Evolutionary conservation across 441 rosid species (phyloP), one percentile per base, ranked within the genome.

Genomic region (Arabidopsis lyrata): DNA sequence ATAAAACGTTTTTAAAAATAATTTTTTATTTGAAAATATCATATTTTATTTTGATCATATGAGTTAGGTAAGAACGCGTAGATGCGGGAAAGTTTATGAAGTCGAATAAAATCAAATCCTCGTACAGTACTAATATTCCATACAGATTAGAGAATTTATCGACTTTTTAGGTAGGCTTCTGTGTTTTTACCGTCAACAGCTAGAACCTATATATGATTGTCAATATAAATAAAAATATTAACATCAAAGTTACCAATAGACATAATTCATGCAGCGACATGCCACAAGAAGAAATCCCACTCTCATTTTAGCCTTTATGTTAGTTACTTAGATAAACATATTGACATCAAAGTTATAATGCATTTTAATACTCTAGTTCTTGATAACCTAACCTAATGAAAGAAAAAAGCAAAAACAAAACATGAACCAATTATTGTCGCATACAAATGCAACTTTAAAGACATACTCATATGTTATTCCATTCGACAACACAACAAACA

Each of bases 91-190:
- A 61, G 13, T 29, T 52, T 29, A 31, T 39, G 48, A 34, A 44
- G 29, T 56, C 42, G 58, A 65, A 65, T 73, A 72, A 65, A 65
- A 65, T 56, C 65, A 73, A 36, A 65, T 73, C 71, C 41, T 64
- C 72, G 72, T 56, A 56, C 65, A 34, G 32, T 65, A 59, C 39
- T 36, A 35, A 73, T 65, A 56, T 73, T 65, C 59, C 34, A 36
- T 65, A 15, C 5, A 42, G 71, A 64, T 64, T 41, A 24, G 50
- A 45, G 70, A 45, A 56, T 45, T 54, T 34, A 42, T 54, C 39
- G 29, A 36, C 32, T 15, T 38, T 73, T 35, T 63, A 35, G 38
- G 31, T 64, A 55, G 3, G 32, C 27, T 41, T 14, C 14, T 14
- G 27, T 24, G 35, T 39, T 32, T 72, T 10, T 4, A 39, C 27